Base-by-base conservation (phyloP, 306 rosid species). In the Citrullus amarus region DNA sequence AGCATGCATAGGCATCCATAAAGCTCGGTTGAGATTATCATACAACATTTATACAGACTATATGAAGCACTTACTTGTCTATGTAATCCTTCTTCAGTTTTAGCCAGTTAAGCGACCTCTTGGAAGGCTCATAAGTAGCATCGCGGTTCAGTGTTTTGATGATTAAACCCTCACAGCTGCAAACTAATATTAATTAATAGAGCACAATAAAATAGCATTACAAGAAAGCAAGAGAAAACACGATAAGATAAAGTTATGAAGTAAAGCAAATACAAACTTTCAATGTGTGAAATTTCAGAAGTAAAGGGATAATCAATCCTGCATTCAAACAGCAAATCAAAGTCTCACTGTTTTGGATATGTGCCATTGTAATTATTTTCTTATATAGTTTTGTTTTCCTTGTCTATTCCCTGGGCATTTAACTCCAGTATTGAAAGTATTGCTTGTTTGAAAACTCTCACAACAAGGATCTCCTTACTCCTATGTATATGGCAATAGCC, bases 51-150 rank as follows among this genome's bases (percentile, higher is more conserved):
- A 39, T 18, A 38, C 3, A 57, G 46, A 70, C 66, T 30, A 48
- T 39, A 63, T 13, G 13, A 9, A 48, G 58, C 80, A 56, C 94
- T 85, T 83, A 88, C 97, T 79, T 88, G 0, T 92, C 93, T 83
- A 95, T 50, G 83, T 95, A 92, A 83, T 95, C 97, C 86, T 95
- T 94, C 93, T 94, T 94, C 88, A 94, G 82, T 80, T 94, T 94
- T 84, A 94, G 86, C 97, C 98, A 95, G 82, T 95, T 95, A 72
- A 73, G 92, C 9, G 99, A 95, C 59, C 97, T 82, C 85, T 80
- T 92, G 83, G 97, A 85, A 83, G 99, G 97, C 86, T 95, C 99
- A 63, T 95, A 95, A 6, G 99, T 91, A 67, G 99, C 91, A 77
- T 95, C 99, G 80, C 87, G 90, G 72, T 83, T 54, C 81, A 95